phyloP scores from a whole-genome alignment of 352 stramenopile genomes.

The Phytopythium helicoides region DNA sequence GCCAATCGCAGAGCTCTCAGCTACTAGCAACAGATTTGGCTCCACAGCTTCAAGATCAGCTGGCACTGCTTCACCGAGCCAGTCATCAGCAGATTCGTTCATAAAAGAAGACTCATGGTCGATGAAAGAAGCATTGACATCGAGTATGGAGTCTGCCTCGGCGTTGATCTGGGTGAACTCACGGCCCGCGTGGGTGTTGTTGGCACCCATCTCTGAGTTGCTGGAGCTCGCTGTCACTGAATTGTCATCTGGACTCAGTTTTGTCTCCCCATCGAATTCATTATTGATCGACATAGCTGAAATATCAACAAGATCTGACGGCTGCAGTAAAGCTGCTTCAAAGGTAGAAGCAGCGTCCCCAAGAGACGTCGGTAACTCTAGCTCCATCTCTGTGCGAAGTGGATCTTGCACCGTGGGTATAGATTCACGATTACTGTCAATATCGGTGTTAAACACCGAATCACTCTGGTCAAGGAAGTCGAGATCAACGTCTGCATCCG shows the following conservation, averaged over 20 bases:
- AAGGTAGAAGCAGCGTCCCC: neutral
- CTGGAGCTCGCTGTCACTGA: neutral
- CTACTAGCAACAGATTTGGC: neutral
- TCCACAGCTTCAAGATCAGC: neutral
- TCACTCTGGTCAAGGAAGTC: conserved; percentile 23
- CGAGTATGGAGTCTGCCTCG: too few relatives aligned
- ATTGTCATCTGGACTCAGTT: neutral
- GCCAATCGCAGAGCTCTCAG: neutral
- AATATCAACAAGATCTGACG: neutral
- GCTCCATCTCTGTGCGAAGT: too few relatives aligned
- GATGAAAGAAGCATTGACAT: neutral
- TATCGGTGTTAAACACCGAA: conserved; percentile 9
- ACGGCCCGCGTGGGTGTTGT: too few relatives aligned
- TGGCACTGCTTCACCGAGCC: conserved; percentile 1
- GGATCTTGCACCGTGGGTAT: too few relatives aligned
- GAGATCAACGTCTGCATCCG: conserved; percentile 15
- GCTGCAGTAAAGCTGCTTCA: neutral
- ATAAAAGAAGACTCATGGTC: neutral
- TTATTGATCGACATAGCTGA: too few relatives aligned
- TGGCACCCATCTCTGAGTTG: too few relatives aligned
- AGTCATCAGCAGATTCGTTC: neutral
- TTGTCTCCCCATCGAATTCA: neutral
- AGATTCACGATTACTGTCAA: too few relatives aligned
- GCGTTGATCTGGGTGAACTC: too few relatives aligned
- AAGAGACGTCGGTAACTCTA: too few relatives aligned